Percentiles rank a stretch among this genome's conserved stretches.
Conservation (phyloP, 441 rosid genomes). For the Gossypium davidsonii region DNA sequence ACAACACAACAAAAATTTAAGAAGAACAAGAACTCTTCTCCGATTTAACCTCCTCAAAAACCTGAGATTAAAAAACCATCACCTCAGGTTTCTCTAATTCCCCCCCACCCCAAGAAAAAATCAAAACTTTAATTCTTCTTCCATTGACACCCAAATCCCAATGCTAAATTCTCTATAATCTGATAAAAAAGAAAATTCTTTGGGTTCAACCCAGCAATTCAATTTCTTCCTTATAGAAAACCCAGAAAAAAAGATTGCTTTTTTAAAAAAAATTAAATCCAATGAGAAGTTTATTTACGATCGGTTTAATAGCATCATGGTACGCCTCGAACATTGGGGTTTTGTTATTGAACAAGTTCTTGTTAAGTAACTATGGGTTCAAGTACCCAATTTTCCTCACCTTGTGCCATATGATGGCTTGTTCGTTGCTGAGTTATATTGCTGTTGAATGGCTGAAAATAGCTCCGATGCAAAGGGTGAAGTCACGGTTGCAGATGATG, state of each 20-base stretch:
- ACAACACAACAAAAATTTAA: neutral
- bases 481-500: constrained; percentile 40
- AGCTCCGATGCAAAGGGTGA: constrained; percentile 43
- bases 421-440: constrained; percentile 51
- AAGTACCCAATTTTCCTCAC: constrained; percentile 66
- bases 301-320: constrained; percentile 48
- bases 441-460: constrained; percentile 46
- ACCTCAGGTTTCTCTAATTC: neutral
- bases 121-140: neutral
- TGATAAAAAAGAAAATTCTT: neutral
- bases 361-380: constrained; percentile 63
- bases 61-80: neutral
- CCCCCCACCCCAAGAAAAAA: too few relatives aligned
- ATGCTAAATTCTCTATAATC: neutral
- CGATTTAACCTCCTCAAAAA: constrained; percentile 17
- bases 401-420: constrained; percentile 63
- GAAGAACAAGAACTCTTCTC: constrained; percentile 17
- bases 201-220: neutral
- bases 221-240: neutral
- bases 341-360: constrained; percentile 54
- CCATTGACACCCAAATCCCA: neutral
- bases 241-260: neutral
- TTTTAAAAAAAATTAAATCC: neutral
- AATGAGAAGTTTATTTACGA: constrained; percentile 35
- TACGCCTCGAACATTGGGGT: constrained; percentile 66